Conservation (phyloP, 1,139 yeast species). For the Yamadazyma sp. region DNA sequence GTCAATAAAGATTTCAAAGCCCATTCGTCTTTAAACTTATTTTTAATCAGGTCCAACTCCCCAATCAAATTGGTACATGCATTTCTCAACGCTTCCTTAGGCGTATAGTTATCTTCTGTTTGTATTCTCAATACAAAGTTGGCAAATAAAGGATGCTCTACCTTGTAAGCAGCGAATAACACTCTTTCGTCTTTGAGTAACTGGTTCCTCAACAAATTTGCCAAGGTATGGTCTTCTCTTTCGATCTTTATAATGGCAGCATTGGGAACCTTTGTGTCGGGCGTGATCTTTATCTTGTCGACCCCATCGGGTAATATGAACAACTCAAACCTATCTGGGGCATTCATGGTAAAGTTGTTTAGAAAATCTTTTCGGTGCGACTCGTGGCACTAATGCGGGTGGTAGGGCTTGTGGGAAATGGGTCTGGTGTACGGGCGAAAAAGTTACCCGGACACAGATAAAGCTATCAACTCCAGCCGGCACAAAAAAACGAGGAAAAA, state of each 20-base stretch:
- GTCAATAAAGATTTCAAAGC: slow-evolving; percentile 73
- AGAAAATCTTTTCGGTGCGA: not conserved
- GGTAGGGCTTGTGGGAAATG: too few species aligned
- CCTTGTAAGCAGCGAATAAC: slow-evolving; percentile 93
- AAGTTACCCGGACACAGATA: slow-evolving; percentile 1
- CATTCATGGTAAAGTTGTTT: slow-evolving; percentile 65
- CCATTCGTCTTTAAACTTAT: slow-evolving; percentile 89
- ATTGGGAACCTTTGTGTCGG: slow-evolving; percentile 93
- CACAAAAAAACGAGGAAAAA: slow-evolving; percentile 1
- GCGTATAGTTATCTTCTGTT: slow-evolving; percentile 92
- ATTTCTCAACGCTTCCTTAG: slow-evolving; percentile 83
- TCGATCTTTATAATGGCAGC: slow-evolving; percentile 91
- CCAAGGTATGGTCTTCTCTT: slow-evolving; percentile 96
- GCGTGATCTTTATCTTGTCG: slow-evolving; percentile 82
- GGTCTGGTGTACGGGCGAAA: not conserved
- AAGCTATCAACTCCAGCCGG: not conserved
- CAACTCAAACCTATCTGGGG: slow-evolving; percentile 97
- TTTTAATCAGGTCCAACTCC: slow-evolving; percentile 71
- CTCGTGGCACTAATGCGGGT: too few species aligned
- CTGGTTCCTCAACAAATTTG: slow-evolving; percentile 84
- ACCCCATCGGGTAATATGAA: slow-evolving; percentile 97
- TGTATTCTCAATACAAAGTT: slow-evolving; percentile 91
- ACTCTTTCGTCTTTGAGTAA: slow-evolving; percentile 83
- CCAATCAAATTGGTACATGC: slow-evolving; percentile 84
- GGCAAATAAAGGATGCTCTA: slow-evolving; percentile 96